These are phyloP conservation scores for Claviceps sp. DNA, from an alignment of 2,329 filamentous ascomycete genomes.

Conservation along the genomic window DNA sequence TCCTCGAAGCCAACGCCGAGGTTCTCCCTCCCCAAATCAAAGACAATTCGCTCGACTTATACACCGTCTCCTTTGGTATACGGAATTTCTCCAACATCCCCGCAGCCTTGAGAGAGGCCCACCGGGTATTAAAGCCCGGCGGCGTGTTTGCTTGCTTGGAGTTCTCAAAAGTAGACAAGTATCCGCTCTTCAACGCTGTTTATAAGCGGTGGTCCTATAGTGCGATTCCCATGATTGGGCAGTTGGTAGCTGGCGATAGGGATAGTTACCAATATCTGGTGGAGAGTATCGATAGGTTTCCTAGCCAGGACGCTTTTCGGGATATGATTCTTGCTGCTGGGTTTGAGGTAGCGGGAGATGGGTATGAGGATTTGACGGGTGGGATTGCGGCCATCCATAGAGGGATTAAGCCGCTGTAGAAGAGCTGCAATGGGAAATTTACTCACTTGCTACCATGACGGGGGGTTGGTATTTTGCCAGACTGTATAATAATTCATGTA, in stretches of 20 bases:
- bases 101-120: conserved; percentile 67
- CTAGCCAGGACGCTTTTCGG: conserved; percentile 70
- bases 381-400: conserved; percentile 95
- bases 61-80: conserved; percentile 96
- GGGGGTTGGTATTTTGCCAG: background rate
- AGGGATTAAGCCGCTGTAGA: conserved; percentile 65
- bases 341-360: conserved; percentile 68
- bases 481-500: conserved; percentile 1
- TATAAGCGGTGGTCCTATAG: conserved; percentile 96
- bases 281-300: conserved; percentile 92
- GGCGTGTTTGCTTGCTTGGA: conserved; percentile 95
- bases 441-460: background rate
- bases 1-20: conserved; percentile 87
- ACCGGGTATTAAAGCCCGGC: conserved; percentile 81
- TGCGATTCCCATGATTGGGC: conserved; percentile 88
- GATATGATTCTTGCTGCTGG: conserved; percentile 74
- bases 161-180: conserved; percentile 72
- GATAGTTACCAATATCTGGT: conserved; percentile 98
- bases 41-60: conserved; percentile 69
- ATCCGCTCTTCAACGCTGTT: conserved; percentile 63
- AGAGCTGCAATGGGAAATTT: background rate
- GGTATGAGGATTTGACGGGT: conserved; percentile 81
- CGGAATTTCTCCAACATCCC: conserved; percentile 93
- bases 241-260: conserved; percentile 83
- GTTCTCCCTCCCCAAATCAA: conserved; percentile 50